Evolutionary conservation across 2,329 filamentous ascomycete genomes (phyloP), one percentile per base, ranked within the genome.

Genomic region (Lasiodiplodia gonubiensis): DNA sequence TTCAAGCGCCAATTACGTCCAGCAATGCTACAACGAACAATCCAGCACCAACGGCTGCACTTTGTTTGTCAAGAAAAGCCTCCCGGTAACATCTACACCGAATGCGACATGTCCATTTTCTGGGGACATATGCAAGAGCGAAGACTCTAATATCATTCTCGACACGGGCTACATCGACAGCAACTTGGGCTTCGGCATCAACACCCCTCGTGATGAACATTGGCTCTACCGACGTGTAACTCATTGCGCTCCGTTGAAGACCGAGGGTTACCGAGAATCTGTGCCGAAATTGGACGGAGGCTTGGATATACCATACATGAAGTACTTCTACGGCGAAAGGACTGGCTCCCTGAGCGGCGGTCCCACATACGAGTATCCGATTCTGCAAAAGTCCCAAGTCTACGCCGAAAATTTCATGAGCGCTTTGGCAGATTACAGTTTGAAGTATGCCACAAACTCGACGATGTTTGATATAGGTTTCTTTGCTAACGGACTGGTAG

Each of bases 151-250:
- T 23, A 11, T 74, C 2, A 1, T 52, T 0, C 25, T 74, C 0
- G 72, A 74, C 27, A 71, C 70, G 10, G 72, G 70, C 11, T 51
- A 54, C 25, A 46, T 75, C 0, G 67, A 74, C 51, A 71, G 68
- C 33, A 60, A 66, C 30, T 18, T 63, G 0, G 64, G 74, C 55
- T 63, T 75, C 16, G 73, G 73, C 0, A 37, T 74, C 30, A 74
- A 73, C 37, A 55, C 49, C 4, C 68, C 70, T 8, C 69, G 68
- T 16, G 48, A 66, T 12, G 64, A 71, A 14, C 66, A 52, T 12
- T 64, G 70, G 30, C 12, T 33, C 14, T 52, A 60, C 18, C 69
- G 69, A 53, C 18, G 66, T 7, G 42, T 49, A 16, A 33, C 53
- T 4, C 37, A 63, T 23, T 71, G 70, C 37, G 71, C 70, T 1